A percentile compares a stretch with the other conserved stretches of the same genome.
Evolutionary conservation across 306 rosid species (phyloP).

Genomic region (Fagus sylvatica): DNA sequence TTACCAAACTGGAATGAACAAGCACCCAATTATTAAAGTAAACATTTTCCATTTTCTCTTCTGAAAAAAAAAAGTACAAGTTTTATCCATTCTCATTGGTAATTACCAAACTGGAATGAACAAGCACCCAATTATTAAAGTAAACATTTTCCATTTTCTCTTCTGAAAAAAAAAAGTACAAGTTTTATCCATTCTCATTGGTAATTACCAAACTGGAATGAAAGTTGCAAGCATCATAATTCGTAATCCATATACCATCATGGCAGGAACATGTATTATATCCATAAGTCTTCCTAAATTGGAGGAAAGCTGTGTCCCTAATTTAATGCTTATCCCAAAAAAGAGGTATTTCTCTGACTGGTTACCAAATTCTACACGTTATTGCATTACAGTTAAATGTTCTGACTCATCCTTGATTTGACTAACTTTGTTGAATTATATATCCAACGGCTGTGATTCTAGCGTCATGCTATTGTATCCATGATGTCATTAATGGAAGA

Average conservation of each 20-base stretch:
- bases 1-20: no score
- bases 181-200: not conserved
- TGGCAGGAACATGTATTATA: not conserved
- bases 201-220: not conserved
- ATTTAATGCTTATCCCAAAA: no score
- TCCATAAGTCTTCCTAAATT: no score
- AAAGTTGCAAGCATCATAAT: conserved; percentile 31
- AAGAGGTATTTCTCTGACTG: not conserved
- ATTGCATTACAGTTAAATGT: not conserved
- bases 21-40: no score
- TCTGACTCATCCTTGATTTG: not conserved
- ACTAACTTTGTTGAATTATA: not conserved
- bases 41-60: no score
- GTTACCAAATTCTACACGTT: conserved; percentile 29
- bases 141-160: no score
- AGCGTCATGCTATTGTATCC: conserved; percentile 53
- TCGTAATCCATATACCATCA: conserved; percentile 25
- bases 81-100: no score
- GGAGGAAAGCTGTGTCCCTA: no score
- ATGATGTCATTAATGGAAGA: conserved; percentile 37
- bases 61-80: no score
- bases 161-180: not conserved
- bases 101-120: no score
- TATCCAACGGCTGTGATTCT: not conserved
- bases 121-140: no score